phyloP scores from a whole-genome alignment of 768 basidiomycete genomes.

The Calocera cornea region DNA sequence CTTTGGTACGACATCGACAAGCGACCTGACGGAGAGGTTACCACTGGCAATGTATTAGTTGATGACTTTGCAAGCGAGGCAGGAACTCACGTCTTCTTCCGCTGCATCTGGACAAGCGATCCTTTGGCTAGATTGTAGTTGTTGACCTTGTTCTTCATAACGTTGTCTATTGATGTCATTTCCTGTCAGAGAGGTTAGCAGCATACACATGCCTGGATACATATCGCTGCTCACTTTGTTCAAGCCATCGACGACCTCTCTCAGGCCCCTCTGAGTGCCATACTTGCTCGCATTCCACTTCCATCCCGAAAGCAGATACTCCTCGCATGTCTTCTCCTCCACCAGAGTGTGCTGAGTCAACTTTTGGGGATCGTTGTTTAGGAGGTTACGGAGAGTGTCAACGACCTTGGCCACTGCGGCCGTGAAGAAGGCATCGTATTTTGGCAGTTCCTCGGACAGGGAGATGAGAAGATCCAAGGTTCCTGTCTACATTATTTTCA shows the following conservation, averaged over 20 bases:
- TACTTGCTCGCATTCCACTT: constrained; percentile 91
- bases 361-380: constrained; percentile 74
- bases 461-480: constrained; percentile 80
- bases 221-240: constrained; percentile 51
- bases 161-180: constrained; percentile 85
- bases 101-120: constrained; percentile 76
- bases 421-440: constrained; percentile 81
- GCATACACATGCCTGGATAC: neutral
- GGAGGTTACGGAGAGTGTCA: constrained; percentile 78
- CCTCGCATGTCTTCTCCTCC: constrained; percentile 65
- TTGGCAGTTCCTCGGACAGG: constrained; percentile 85
- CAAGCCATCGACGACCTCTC: constrained; percentile 73
- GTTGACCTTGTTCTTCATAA: constrained; percentile 81
- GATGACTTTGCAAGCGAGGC: constrained; percentile 10
- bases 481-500: constrained; percentile 50
- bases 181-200: constrained; percentile 40
- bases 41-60: constrained; percentile 40
- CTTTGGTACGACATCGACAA: constrained; percentile 70
- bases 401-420: constrained; percentile 80
- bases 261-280: constrained; percentile 63
- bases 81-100: constrained; percentile 70
- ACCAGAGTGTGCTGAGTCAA: constrained; percentile 63
- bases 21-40: constrained; percentile 80
- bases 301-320: constrained; percentile 71
- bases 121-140: constrained; percentile 93